Percentiles rank a stretch among this genome's conserved stretches.
phyloP scores from a whole-genome alignment of 108 stramenopile species.

The Cyclotella atomus region DNA sequence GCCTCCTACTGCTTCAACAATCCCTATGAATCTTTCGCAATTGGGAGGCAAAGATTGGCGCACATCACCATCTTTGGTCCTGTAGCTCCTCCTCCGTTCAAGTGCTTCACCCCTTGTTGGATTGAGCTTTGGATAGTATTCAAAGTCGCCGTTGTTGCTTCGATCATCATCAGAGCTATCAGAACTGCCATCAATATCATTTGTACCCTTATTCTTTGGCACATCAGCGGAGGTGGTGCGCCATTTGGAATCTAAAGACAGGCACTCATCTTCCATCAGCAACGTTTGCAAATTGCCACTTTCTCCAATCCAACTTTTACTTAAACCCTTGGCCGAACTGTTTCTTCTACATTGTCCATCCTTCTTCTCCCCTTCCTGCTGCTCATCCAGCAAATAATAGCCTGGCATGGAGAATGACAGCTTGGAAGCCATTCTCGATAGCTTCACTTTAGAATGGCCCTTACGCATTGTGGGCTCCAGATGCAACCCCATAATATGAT shows the following conservation, averaged over 20 bases:
- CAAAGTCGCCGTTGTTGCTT: slow-evolving; percentile 2
- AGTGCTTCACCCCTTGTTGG: neutral
- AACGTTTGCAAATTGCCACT: neutral
- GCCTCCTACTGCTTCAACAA: neutral
- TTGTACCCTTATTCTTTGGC: neutral
- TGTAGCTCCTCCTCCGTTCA: neutral
- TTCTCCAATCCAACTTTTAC: neutral
- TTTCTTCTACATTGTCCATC: neutral
- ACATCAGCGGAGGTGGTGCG: too few relatives aligned
- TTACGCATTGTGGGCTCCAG: neutral
- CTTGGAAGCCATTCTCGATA: neutral
- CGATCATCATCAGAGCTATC: neutral
- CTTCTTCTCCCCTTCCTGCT: neutral
- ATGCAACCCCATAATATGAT: neutral
- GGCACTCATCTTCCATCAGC: neutral
- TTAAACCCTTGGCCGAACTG: neutral
- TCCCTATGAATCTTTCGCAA: slow-evolving; percentile 1
- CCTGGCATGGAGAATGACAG: neutral
- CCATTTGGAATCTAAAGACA: too few relatives aligned
- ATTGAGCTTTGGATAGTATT: neutral
- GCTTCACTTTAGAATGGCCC: neutral
- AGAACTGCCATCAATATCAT: neutral
- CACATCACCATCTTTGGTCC: too few relatives aligned
- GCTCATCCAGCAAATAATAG: neutral
- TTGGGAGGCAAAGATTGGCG: neutral